Conservation (phyloP, 306 rosid genomes). For the Cicer arietinum region DNA sequence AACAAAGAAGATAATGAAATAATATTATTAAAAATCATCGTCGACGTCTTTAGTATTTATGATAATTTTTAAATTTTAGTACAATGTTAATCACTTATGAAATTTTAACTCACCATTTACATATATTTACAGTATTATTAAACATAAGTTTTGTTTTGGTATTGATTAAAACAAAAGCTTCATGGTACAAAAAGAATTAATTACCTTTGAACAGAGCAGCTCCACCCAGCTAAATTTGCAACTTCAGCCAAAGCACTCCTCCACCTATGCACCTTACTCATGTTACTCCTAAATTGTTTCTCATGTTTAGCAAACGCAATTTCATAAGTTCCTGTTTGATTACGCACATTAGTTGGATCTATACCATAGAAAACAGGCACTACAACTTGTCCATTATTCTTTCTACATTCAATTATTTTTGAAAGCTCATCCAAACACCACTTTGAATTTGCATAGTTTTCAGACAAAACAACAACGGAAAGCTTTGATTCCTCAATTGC, state of each 20-base stretch:
- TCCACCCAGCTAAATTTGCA: constrained; percentile 22
- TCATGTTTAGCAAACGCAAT: constrained; percentile 28
- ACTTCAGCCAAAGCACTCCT: constrained; percentile 24
- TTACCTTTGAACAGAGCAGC: constrained; percentile 17
- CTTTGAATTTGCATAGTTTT: constrained; percentile 33
- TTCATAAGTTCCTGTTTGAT: constrained; percentile 20
- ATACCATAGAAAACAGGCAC: constrained; percentile 36
- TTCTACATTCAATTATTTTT: constrained; percentile 24
- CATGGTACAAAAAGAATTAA: not conserved
- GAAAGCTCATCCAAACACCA: constrained; percentile 40
- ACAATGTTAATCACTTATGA: too few relatives aligned
- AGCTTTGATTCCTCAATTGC: constrained; percentile 37
- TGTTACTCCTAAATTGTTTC: not conserved
- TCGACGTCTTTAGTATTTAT: too few relatives aligned
- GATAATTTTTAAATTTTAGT: too few relatives aligned
- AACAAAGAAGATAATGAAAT: too few relatives aligned
- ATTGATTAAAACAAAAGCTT: not conserved
- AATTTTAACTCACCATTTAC: too few relatives aligned
- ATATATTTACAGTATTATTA: too few relatives aligned
- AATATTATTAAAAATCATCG: too few relatives aligned
- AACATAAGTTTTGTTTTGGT: too few relatives aligned
- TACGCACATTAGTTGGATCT: constrained; percentile 21
- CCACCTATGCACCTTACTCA: constrained; percentile 24
- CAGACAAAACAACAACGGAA: constrained; percentile 30
- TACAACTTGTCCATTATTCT: constrained; percentile 15